Base-by-base conservation (phyloP, 2,329 filamentous ascomycete species). In the Curvularia sp. region DNA sequence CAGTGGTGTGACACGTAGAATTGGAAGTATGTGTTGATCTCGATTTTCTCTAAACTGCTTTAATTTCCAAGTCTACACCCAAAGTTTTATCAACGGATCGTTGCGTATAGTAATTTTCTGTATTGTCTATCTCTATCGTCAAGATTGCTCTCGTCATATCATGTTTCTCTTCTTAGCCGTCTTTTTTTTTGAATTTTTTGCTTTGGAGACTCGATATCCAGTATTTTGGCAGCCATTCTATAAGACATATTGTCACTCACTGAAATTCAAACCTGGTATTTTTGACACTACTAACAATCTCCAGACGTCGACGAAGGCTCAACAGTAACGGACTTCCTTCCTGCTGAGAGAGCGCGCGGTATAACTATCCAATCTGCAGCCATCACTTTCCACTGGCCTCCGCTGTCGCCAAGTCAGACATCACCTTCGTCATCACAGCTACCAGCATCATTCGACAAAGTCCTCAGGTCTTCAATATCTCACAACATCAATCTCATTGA, bases 361-460 rank as follows among this genome's bases (percentile, higher is more conserved):
- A 98, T 99, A 74, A 99, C 95, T 4, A 98, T 99, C 61, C 95
- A 98, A 75, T 98, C 94, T 2, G 95, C 95, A 10, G 94, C 95
- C 47, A 96, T 98, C 65, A 97, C 93, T 1, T 97, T 98, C 76
- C 85, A 90, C 63, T 99, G 95, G 95, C 95, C 95, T 5, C 89
- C 88, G 5, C 73, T 80, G 43, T 63, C 88, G 7, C 74, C 80
- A 46, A 63, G 63, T 41, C 64, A 70, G 54, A 48, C 59, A 44
- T 41, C 64, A 30, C 48, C 12, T 68, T 55, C 60, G 18, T 26
- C 44, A 77, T 54, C 62, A 24, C 58, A 53, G 77, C 26, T 73
- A 69, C n/a, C 78, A 75, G 0, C 61, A 38, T 62, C 66, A 5
- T 71, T 71, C 53, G 68, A 73, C 5, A 58, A 58, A 6, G 55